A percentile compares a stretch with the other conserved stretches of the same genome.
These are phyloP conservation scores for Aspergillus nomiae DNA, from an alignment of 2,329 filamentous ascomycete genomes.

Conservation along the genomic window DNA sequence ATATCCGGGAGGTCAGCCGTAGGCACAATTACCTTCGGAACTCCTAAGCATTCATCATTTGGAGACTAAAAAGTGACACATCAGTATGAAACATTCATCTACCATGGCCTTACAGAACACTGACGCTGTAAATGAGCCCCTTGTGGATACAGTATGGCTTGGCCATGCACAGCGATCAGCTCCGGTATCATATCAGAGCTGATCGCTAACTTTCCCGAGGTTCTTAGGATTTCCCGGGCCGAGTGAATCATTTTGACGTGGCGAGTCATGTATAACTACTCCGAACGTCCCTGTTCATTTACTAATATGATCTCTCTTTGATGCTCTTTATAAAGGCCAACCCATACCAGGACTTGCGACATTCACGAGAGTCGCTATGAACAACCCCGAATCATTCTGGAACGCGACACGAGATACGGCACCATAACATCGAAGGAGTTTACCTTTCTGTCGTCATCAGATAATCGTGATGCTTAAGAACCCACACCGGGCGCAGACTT, in stretches of 20 bases:
- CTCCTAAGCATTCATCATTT: no score
- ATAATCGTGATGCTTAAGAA: background rate
- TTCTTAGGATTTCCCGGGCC: background rate
- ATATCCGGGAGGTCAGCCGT: no score
- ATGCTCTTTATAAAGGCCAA: no score
- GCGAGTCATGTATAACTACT: background rate
- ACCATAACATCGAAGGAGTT: background rate
- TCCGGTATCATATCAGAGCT: background rate
- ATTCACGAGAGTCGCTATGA: accelerated
- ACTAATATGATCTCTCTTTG: background rate
- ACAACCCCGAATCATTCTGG: background rate
- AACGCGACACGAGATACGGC: no score
- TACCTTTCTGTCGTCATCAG: background rate
- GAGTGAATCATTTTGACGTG: background rate
- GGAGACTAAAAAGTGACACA: no score
- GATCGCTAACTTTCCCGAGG: background rate
- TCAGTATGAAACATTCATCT: no score
- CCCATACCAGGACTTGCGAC: background rate
- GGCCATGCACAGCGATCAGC: background rate
- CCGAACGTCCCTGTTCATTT: background rate
- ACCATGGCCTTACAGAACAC: no score
- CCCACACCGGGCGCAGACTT: background rate
- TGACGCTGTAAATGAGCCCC: accelerated
- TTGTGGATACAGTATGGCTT: no score
- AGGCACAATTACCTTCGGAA: no score